A percentile compares a stretch with the other conserved stretches of the same genome.
Evolutionary conservation across 352 stramenopile genomes (phyloP).

Genomic region (Globisporangium emineosum): DNA sequence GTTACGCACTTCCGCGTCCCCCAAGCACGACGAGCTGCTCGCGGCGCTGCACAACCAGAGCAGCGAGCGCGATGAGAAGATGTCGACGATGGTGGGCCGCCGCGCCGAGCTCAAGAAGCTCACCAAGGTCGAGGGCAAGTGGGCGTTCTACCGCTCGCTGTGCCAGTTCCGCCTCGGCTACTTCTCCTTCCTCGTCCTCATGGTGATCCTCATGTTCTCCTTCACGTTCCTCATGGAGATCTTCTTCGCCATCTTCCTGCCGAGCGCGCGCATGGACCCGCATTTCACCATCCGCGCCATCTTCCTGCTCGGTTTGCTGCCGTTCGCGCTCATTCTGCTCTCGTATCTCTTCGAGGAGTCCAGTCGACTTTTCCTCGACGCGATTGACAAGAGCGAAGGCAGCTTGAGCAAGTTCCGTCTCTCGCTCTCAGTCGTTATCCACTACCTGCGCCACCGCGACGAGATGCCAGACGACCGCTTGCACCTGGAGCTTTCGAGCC

Average conservation of each 20-base stretch:
- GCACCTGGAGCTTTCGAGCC: slow-evolving; percentile 41
- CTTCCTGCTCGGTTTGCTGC: slow-evolving; percentile 61
- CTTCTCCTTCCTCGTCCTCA: slow-evolving; percentile 86
- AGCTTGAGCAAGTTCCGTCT: slow-evolving; percentile 82
- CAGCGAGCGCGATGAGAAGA: slow-evolving; percentile 43
- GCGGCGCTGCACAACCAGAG: slow-evolving; percentile 22
- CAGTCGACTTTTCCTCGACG: slow-evolving; percentile 75
- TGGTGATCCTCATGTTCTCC: slow-evolving; percentile 89
- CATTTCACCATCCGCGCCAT: slow-evolving; percentile 74
- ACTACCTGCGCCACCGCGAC: slow-evolving; percentile 74
- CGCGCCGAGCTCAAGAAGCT: slow-evolving; percentile 74
- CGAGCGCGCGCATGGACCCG: slow-evolving; percentile 63
- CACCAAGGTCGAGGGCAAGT: slow-evolving; percentile 51
- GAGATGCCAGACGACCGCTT: slow-evolving; percentile 82
- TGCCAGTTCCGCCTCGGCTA: slow-evolving; percentile 88
- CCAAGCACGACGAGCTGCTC: slow-evolving; percentile 18
- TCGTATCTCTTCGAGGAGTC: slow-evolving; percentile 88
- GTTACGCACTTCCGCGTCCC: slow-evolving; percentile 8
- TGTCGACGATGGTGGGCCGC: slow-evolving; percentile 54
- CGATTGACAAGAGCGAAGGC: slow-evolving; percentile 83
- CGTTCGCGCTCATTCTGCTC: slow-evolving; percentile 78
- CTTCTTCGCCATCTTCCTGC: slow-evolving; percentile 89
- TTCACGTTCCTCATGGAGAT: slow-evolving; percentile 89
- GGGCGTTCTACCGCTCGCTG: slow-evolving; percentile 71
- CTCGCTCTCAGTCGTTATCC: slow-evolving; percentile 78